Evolutionary conservation across 768 basidiomycete genomes (phyloP).

Genomic region (Lyophyllum shimeji): DNA sequence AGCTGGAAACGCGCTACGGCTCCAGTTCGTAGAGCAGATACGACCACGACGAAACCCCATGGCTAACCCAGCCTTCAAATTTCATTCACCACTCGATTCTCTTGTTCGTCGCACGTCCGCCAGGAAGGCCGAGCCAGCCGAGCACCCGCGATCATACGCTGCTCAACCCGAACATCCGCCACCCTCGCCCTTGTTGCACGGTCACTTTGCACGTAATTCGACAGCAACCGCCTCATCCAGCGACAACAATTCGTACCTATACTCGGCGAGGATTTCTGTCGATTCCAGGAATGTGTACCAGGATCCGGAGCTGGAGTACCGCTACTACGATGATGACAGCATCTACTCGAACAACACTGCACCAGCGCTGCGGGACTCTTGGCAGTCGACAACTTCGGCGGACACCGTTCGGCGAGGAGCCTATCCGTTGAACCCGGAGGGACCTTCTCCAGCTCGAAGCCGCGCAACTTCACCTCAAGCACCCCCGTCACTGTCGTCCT

Average conservation of each 20-base stretch:
- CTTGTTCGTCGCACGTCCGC: slow-evolving; percentile 56
- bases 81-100: slow-evolving; percentile 55
- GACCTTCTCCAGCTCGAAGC: background rate
- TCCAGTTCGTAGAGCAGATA: no score
- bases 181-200: slow-evolving; percentile 47
- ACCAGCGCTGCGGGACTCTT: slow-evolving; percentile 38
- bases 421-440: background rate
- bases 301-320: slow-evolving; percentile 29
- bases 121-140: slow-evolving; percentile 28
- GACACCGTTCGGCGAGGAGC: slow-evolving; percentile 7
- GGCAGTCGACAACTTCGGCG: slow-evolving; percentile 31
- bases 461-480: slow-evolving; percentile 3
- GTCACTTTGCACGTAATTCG: slow-evolving; percentile 43
- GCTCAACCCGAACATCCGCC: slow-evolving; percentile 18
- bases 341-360: slow-evolving; percentile 36
- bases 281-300: slow-evolving; percentile 30
- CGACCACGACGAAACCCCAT: background rate
- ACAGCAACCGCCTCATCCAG: slow-evolving; percentile 38
- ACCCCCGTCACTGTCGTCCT: slow-evolving; percentile 11
- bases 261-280: slow-evolving; percentile 23
- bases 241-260: slow-evolving; percentile 36
- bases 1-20: background rate
- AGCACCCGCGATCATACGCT: background rate
- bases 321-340: slow-evolving; percentile 39
- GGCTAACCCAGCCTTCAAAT: slow-evolving; percentile 21